Evolutionary conservation across 192 early-diverging fungal species (phyloP), one percentile per base, ranked within the genome.

Genomic region (Funneliformis geosporum): DNA sequence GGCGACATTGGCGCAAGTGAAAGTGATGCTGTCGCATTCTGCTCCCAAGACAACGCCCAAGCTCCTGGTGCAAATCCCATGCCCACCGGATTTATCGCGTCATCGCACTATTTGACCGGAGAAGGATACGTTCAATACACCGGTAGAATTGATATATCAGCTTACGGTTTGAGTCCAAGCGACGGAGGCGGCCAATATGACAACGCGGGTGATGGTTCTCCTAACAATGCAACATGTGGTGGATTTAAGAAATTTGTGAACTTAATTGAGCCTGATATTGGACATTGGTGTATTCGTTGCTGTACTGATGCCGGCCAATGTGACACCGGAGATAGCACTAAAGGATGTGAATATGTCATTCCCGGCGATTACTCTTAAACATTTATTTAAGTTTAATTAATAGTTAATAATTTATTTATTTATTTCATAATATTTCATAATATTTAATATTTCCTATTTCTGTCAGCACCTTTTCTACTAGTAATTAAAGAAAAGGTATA

Each of bases 131-230:
- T 89, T 11, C 88, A 89, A 75, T 78, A 88, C 40, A 89, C 88
- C 18, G 88, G 88, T 42, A 81, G 80, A 23, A 88, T 89, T 12
- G 82, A 89, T 65, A 70, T 75, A 21, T 39, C 65, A 16, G 84
- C 83, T 62, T 86, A 81, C n/a, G 79, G 79, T 10, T 73, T 88
- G 21, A 74, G 78, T 7, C 5, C 60, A 9, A 81, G 59, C 27
- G 88, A 89, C 68, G 85, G 83, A n/a, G 88, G 88, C 33, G 88
- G 88, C 74, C 88, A 88, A 72, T 85, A 85, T 25, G 88, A 89
- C 82, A 62, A 79, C 5, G 61, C 77, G 5, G 47, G 50, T 11
- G 50, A 6, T 55, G 50, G 50, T 7, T 84, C 88, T 4, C 88
- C 88, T 47, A 65, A 68, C 6, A 84, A 85, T 46, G 69, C 86